A percentile compares a stretch with the other conserved stretches of the same genome.
These are phyloP conservation scores for Rhodotorula diobovata DNA, from an alignment of 768 basidiomycete genomes.

Conservation along the genomic window DNA sequence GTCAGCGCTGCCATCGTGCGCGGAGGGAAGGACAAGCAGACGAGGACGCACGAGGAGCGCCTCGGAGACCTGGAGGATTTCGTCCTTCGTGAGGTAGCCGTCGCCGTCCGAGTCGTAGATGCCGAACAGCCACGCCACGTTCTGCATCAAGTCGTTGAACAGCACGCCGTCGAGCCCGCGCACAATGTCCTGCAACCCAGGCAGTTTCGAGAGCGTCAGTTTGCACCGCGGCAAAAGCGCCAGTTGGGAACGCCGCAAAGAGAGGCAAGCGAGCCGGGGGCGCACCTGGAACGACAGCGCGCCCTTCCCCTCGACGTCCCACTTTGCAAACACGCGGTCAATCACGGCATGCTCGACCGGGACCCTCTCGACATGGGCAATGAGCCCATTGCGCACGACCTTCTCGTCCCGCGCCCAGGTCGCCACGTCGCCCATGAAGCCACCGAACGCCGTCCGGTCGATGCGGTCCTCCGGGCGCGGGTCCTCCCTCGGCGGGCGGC, in stretches of 20 bases:
- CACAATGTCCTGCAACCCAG: constrained; percentile 66
- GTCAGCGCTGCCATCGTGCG: neutral
- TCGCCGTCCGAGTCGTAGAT: constrained; percentile 87
- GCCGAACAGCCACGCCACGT: constrained; percentile 98
- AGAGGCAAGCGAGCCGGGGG: neutral
- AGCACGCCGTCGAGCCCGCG: constrained; percentile 83
- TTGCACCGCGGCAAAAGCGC: neutral
- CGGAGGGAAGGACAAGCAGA: neutral
- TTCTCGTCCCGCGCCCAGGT: constrained; percentile 90
- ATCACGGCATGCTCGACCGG: constrained; percentile 96
- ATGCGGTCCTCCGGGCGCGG: constrained; percentile 87
- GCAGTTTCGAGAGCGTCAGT: neutral
- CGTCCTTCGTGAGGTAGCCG: constrained; percentile 90
- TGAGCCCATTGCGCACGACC: constrained; percentile 85
- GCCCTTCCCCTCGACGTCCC: constrained; percentile 77
- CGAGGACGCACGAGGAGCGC: constrained; percentile 67
- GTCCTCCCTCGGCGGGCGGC: constrained; percentile 50
- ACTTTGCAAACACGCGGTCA: constrained; percentile 86
- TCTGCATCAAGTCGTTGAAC: constrained; percentile 96
- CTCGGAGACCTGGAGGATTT: constrained; percentile 90
- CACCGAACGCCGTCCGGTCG: constrained; percentile 73
- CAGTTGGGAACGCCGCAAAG: neutral
- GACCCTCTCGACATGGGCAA: constrained; percentile 79
- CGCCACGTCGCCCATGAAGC: constrained; percentile 83
- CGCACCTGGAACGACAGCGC: constrained; percentile 84